These are phyloP conservation scores for Cicer cuneatum DNA, from an alignment of 306 rosid genomes.

Conservation along the genomic window DNA sequence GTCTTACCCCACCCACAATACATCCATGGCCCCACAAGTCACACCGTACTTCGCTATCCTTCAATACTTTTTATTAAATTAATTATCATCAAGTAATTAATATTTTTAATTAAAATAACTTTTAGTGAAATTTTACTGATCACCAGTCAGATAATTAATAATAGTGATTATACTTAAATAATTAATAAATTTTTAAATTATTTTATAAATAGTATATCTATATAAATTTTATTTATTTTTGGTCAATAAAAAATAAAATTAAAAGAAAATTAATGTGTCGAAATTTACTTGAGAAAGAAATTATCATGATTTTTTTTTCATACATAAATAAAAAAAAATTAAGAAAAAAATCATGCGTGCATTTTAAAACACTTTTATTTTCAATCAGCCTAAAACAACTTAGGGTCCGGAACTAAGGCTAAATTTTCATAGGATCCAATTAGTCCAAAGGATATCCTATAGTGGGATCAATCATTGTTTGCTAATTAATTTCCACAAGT, in stretches of 20 bases:
- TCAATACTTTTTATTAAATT: slow-evolving; percentile 23
- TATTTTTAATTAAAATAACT: too few relatives aligned
- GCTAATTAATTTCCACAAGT: slow-evolving; percentile 48
- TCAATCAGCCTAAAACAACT: slow-evolving; percentile 8
- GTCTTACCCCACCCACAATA: slow-evolving; percentile 50
- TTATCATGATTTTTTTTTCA: too few relatives aligned
- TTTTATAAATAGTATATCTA: too few relatives aligned
- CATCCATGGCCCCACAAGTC: slow-evolving; percentile 41
- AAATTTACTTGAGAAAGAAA: too few relatives aligned
- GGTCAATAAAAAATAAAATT: too few relatives aligned
- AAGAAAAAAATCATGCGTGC: neutral
- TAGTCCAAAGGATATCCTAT: slow-evolving; percentile 26
- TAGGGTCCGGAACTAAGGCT: neutral
- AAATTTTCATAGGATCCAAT: slow-evolving; percentile 55
- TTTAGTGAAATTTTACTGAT: too few relatives aligned
- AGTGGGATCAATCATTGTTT: slow-evolving; percentile 63
- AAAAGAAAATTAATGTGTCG: too few relatives aligned
- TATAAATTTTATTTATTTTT: too few relatives aligned
- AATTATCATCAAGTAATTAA: neutral
- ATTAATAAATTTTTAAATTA: too few relatives aligned
- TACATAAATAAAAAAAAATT: too few relatives aligned
- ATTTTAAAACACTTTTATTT: slow-evolving; percentile 23
- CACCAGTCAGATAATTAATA: too few relatives aligned
- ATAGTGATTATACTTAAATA: too few relatives aligned
- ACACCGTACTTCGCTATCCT: slow-evolving; percentile 26